Conservation (phyloP, 108 stramenopile genomes). For the Skeletonema grethae region DNA sequence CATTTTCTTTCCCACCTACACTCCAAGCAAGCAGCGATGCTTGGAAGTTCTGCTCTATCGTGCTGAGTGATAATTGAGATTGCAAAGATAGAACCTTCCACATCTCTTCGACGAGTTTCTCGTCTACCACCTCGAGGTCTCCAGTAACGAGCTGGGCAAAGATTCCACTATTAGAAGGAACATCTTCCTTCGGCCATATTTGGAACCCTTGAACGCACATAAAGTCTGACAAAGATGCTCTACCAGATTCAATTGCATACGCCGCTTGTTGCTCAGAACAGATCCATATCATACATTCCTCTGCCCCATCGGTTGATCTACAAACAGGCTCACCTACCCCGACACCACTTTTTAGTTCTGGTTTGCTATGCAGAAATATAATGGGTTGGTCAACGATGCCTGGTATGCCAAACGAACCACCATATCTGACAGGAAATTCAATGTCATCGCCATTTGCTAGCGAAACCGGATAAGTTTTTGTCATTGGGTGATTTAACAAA, state of each 20-base stretch:
- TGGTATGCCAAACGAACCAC: slow-evolving; percentile 13
- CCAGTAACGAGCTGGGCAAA: slow-evolving; percentile 38
- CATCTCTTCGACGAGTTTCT: slow-evolving; percentile 10
- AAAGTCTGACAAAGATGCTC: slow-evolving; percentile 14
- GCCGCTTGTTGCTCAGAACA: slow-evolving; percentile 13
- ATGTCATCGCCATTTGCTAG: slow-evolving; percentile 5
- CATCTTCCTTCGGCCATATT: slow-evolving; percentile 43
- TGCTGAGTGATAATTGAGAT: slow-evolving; percentile 10
- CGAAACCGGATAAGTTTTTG: neutral
- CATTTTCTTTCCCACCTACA: slow-evolving; percentile 6
- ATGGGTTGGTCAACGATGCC: slow-evolving; percentile 5
- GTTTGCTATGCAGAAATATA: slow-evolving; percentile 12
- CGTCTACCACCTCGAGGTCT: slow-evolving; percentile 33
- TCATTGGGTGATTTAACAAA: slow-evolving; percentile 24
- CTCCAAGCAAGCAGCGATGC: slow-evolving; percentile 35
- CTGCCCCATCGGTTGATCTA: neutral
- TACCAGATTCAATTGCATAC: slow-evolving; percentile 14
- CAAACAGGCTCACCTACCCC: slow-evolving; percentile 5
- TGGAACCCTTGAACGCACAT: slow-evolving; percentile 21
- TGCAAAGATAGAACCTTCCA: slow-evolving; percentile 24
- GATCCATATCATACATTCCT: slow-evolving; percentile 10
- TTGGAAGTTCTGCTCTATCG: slow-evolving; percentile 29
- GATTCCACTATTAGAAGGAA: slow-evolving; percentile 26
- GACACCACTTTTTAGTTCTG: neutral
- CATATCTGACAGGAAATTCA: slow-evolving; percentile 7